Percentiles rank a stretch among this genome's conserved stretches.
Conservation (phyloP, 345 rosid species). For the Pugionium dolabratum region DNA sequence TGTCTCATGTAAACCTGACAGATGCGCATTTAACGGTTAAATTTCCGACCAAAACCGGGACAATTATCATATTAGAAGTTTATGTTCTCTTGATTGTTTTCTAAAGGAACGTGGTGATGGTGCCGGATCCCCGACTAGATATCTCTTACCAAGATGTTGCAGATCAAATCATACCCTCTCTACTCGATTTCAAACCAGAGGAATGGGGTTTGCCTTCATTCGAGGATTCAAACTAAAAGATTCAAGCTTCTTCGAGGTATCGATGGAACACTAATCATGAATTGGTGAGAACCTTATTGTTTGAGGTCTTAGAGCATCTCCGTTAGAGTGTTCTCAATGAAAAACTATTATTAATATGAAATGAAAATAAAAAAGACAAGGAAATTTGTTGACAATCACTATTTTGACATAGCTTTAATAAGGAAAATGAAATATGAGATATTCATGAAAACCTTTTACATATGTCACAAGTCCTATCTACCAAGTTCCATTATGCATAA, state of each 20-base stretch:
- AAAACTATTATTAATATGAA: no score
- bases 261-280: slow-evolving; percentile 20
- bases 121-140: slow-evolving; percentile 91
- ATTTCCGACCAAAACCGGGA: slow-evolving; percentile 6
- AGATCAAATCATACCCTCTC: slow-evolving; percentile 71
- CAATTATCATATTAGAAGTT: neutral
- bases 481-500: no score
- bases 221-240: slow-evolving; percentile 41
- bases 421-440: no score
- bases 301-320: neutral
- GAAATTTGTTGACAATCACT: no score
- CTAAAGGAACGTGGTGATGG: slow-evolving; percentile 79
- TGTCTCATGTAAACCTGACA: neutral
- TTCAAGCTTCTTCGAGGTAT: slow-evolving; percentile 21
- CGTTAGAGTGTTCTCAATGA: no score
- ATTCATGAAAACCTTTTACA: no score
- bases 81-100: neutral
- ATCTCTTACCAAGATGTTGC: slow-evolving; percentile 62
- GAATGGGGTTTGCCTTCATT: slow-evolving; percentile 84
- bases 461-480: no score
- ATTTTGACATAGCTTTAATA: no score
- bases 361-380: no score
- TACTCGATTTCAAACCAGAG: slow-evolving; percentile 64
- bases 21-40: slow-evolving; percentile 1
- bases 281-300: slow-evolving; percentile 21